Conservation (phyloP, 2,329 filamentous ascomycete species). For the Colletotrichum sp. region DNA sequence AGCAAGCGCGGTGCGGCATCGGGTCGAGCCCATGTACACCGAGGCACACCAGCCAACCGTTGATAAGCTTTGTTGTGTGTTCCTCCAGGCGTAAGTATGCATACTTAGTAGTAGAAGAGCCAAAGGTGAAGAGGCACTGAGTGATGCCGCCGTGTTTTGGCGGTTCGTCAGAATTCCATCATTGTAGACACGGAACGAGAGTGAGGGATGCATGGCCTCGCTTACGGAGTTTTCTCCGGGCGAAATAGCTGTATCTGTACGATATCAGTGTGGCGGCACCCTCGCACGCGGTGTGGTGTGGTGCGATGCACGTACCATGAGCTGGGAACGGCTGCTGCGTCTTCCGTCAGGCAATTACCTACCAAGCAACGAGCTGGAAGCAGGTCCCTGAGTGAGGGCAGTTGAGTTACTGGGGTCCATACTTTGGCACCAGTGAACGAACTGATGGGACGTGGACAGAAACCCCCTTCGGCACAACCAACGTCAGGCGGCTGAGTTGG, state of each 20-base stretch:
- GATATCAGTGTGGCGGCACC: background rate
- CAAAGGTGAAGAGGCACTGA: background rate
- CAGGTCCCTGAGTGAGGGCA: background rate
- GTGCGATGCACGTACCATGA: background rate
- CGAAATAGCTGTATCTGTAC: background rate
- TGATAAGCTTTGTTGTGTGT: background rate
- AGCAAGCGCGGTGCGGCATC: background rate
- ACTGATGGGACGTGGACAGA: background rate
- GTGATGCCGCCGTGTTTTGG: background rate
- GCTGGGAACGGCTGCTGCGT: background rate
- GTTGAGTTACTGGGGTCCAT: background rate
- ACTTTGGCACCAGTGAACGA: background rate
- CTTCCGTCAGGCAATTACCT: background rate
- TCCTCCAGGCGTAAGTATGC: background rate
- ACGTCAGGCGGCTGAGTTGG: background rate
- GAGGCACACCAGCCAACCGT: background rate
- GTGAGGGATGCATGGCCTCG: background rate
- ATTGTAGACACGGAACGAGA: background rate
- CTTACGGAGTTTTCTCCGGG: constrained; percentile 10
- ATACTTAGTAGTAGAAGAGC: background rate
- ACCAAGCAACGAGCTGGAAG: too few species aligned
- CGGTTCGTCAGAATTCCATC: background rate
- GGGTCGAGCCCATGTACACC: background rate
- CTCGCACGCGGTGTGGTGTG: background rate
- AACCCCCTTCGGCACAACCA: background rate